Percentiles rank a stretch among this genome's conserved stretches.
Conservation (phyloP, 345 rosid species). For the Melastoma malabathricum region DNA sequence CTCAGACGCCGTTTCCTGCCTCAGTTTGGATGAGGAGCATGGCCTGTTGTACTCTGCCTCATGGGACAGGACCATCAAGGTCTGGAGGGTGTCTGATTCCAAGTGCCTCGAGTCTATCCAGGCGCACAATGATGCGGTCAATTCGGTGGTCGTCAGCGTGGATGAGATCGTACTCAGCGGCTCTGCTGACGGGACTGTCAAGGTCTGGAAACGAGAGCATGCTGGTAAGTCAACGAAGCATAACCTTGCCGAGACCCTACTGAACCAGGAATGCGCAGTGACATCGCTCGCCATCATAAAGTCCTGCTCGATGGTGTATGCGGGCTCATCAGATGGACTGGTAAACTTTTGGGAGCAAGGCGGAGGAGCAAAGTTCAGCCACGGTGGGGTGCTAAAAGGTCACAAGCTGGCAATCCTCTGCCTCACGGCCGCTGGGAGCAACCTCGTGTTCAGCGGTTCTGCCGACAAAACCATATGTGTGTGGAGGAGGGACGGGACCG, state of each 20-base stretch:
- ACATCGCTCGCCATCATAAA: constrained; percentile 57
- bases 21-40: constrained; percentile 50
- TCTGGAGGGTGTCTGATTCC: constrained; percentile 81
- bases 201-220: constrained; percentile 66
- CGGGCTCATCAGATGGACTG: constrained; percentile 85
- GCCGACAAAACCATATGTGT: constrained; percentile 95
- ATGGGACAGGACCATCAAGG: constrained; percentile 87
- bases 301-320: constrained; percentile 38
- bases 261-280: constrained; percentile 83
- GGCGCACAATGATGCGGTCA: constrained; percentile 94
- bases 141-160: constrained; percentile 43
- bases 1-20: constrained; percentile 74
- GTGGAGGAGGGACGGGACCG: constrained; percentile 61
- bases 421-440: constrained; percentile 49
- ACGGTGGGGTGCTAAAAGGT: constrained; percentile 69
- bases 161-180: constrained; percentile 66
- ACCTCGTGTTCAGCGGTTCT: constrained; percentile 71
- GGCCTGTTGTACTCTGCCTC: constrained; percentile 79
- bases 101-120: constrained; percentile 70
- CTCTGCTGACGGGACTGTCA: constrained; percentile 87
- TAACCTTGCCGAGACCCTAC: constrained; percentile 31
- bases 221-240: constrained; percentile 49
- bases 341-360: constrained; percentile 82
- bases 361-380: constrained; percentile 30
- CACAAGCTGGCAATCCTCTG: constrained; percentile 90